phyloP scores from a whole-genome alignment of 2,329 filamentous ascomycete species.

The Erysiphe pulchra region DNA sequence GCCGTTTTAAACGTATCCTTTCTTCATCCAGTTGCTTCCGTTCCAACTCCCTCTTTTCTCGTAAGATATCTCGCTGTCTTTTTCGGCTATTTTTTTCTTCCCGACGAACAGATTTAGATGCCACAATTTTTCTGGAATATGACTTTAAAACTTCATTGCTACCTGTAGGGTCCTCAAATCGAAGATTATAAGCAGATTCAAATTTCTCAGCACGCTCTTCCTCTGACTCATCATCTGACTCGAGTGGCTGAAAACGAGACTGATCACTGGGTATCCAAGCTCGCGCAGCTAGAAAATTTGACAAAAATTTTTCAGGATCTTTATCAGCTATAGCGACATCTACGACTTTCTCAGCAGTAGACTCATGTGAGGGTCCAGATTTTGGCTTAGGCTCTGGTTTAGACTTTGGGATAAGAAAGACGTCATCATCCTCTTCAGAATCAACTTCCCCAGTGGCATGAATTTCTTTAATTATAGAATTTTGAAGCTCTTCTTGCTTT shows the following conservation, averaged over 20 bases:
- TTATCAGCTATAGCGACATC: slow-evolving; percentile 58
- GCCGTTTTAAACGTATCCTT: slow-evolving; percentile 55
- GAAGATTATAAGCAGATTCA: slow-evolving; percentile 82
- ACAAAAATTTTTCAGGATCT: slow-evolving; percentile 78
- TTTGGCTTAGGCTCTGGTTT: slow-evolving; percentile 17
- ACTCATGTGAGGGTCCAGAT: slow-evolving; percentile 8
- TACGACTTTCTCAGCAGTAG: slow-evolving; percentile 16
- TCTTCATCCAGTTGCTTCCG: slow-evolving; percentile 55
- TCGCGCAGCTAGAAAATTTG: slow-evolving; percentile 77
- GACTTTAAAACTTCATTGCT: slow-evolving; percentile 72
- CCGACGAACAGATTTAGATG: slow-evolving; percentile 59
- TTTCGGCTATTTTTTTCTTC: slow-evolving; percentile 58
- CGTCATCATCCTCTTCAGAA: slow-evolving; percentile 25
- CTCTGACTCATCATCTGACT: slow-evolving; percentile 61
- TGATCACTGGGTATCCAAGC: slow-evolving; percentile 57
- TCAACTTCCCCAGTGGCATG: slow-evolving; percentile 29
- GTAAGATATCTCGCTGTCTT: slow-evolving; percentile 53
- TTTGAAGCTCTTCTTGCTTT: slow-evolving; percentile 67
- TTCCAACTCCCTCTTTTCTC: slow-evolving; percentile 51
- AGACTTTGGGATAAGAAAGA: slow-evolving; percentile 50
- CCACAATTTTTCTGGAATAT: slow-evolving; percentile 67
- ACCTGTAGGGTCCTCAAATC: slow-evolving; percentile 77
- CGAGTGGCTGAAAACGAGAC: slow-evolving; percentile 52
- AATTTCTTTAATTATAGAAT: slow-evolving; percentile 55
- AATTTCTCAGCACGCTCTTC: slow-evolving; percentile 58